Conservation (phyloP, 768 basidiomycete genomes). For the Leccinum sublutescens region DNA sequence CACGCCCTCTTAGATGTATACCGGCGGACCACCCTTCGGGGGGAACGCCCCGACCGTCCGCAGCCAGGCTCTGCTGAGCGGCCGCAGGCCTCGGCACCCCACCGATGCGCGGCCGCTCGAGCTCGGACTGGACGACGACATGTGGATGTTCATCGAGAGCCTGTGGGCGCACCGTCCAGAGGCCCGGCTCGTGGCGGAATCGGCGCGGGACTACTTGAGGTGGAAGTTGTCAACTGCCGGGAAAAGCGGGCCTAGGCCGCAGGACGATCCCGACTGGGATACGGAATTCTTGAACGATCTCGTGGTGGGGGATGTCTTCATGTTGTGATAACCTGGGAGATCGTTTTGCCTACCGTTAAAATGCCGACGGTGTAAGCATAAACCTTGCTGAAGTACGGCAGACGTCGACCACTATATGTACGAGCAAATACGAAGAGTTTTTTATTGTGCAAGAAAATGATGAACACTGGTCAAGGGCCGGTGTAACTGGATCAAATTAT, state of each 20-base stretch:
- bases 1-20: slow-evolving; percentile 25
- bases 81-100: slow-evolving; percentile 22
- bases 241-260: not conserved
- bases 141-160: slow-evolving; percentile 31
- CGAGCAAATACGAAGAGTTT: too few relatives aligned
- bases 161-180: slow-evolving; percentile 31
- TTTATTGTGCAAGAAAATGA: too few relatives aligned
- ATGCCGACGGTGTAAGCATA: not conserved
- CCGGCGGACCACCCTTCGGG: slow-evolving; percentile 27
- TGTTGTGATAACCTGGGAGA: slow-evolving; percentile 3
- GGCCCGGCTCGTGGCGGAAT: slow-evolving; percentile 25
- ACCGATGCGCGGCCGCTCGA: not conserved
- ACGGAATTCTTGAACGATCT: slow-evolving; percentile 20
- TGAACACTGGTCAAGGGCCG: too few relatives aligned
- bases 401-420: too few relatives aligned
- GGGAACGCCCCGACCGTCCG: slow-evolving; percentile 15
- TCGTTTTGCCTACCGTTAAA: not conserved
- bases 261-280: slow-evolving; percentile 26
- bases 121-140: slow-evolving; percentile 29
- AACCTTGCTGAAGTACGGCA: not conserved
- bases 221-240: slow-evolving; percentile 13
- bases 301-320: slow-evolving; percentile 11
- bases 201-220: slow-evolving; percentile 21
- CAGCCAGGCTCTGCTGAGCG: slow-evolving; percentile 14
- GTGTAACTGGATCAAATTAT: too few relatives aligned